Percentiles rank a stretch among this genome's conserved stretches.
phyloP scores from a whole-genome alignment of 1,284 basidiomycete species.

The Malassezia sp. region DNA sequence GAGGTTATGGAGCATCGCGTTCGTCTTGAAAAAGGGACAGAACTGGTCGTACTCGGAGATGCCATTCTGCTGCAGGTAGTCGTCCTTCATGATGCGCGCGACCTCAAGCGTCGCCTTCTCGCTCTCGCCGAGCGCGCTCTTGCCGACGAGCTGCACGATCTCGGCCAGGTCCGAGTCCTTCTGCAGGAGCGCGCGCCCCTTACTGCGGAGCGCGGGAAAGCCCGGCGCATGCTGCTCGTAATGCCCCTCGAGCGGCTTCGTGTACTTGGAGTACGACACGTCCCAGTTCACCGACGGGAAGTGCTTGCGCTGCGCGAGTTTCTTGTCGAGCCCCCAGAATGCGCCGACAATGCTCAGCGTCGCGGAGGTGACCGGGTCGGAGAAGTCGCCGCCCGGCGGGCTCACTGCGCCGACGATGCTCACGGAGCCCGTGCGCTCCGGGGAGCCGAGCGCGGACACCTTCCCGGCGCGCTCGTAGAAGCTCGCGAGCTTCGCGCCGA shows the following conservation, averaged over 20 bases:
- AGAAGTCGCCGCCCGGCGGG: conserved; percentile 97
- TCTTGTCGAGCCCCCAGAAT: conserved; percentile 67
- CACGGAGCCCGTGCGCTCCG: conserved; percentile 77
- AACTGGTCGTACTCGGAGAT: conserved; percentile 94
- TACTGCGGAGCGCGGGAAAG: conserved; percentile 80
- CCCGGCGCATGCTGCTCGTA: conserved; percentile 79
- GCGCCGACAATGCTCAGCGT: conserved; percentile 98
- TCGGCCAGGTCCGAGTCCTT: conserved; percentile 97
- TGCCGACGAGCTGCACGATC: conserved; percentile 97
- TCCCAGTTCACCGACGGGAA: conserved; percentile 99
- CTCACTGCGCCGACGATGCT: conserved; percentile 98
- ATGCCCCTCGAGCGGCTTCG: conserved; percentile 82
- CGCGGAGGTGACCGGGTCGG: conserved; percentile 92
- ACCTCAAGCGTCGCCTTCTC: conserved; percentile 99
- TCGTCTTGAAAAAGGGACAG: conserved; percentile 72
- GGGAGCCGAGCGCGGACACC: conserved; percentile 81
- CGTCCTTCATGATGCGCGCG: conserved; percentile 82
- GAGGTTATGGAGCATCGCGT: conserved; percentile 88
- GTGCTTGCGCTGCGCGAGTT: conserved; percentile 91
- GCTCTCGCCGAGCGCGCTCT: conserved; percentile 88
- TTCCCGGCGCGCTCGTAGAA: conserved; percentile 99
- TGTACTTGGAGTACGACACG: conserved; percentile 96
- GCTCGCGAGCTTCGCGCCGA: conserved; percentile 84
- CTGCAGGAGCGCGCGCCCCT: conserved; percentile 90
- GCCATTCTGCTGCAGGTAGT: conserved; percentile 97